Percentiles rank a stretch among this genome's conserved stretches.
These are phyloP conservation scores for Podosphaera xanthii DNA, from an alignment of 2,329 filamentous ascomycete species.

Conservation along the genomic window DNA sequence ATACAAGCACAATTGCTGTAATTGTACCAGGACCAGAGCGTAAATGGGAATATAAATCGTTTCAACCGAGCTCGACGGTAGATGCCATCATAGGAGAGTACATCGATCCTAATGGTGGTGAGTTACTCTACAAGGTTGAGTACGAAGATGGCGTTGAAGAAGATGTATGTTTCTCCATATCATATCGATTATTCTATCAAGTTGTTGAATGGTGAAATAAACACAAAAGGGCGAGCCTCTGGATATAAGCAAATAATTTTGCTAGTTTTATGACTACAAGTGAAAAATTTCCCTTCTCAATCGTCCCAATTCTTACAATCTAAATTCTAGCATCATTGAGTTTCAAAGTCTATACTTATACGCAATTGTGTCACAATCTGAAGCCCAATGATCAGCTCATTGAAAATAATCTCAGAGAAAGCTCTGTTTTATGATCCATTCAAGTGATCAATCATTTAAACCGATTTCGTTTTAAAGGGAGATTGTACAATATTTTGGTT, in stretches of 20 bases:
- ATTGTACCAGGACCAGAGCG: constrained; percentile 10
- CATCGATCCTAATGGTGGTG: constrained; percentile 4
- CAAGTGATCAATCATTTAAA: neutral
- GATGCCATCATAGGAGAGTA: constrained; percentile 12
- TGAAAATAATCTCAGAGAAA: no score
- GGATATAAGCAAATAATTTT: neutral
- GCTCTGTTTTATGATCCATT: no score
- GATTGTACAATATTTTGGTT: neutral
- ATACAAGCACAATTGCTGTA: constrained; percentile 4
- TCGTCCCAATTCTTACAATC: no score
- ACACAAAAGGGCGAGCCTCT: neutral
- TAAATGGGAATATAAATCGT: constrained; percentile 14
- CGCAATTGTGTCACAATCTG: no score
- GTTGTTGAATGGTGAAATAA: neutral
- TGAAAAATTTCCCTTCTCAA: no score
- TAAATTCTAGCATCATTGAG: no score
- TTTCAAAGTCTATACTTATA: no score
- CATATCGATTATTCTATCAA: neutral
- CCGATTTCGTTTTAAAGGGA: no score
- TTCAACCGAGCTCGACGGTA: constrained; percentile 13
- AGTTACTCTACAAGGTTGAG: constrained; percentile 13
- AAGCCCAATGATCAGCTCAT: no score
- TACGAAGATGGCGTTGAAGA: constrained; percentile 15
- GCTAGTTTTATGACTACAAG: neutral
- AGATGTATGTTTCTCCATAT: constrained; percentile 11